phyloP scores from a whole-genome alignment of 2,329 filamentous ascomycete genomes.

The Talaromyces islandicus region DNA sequence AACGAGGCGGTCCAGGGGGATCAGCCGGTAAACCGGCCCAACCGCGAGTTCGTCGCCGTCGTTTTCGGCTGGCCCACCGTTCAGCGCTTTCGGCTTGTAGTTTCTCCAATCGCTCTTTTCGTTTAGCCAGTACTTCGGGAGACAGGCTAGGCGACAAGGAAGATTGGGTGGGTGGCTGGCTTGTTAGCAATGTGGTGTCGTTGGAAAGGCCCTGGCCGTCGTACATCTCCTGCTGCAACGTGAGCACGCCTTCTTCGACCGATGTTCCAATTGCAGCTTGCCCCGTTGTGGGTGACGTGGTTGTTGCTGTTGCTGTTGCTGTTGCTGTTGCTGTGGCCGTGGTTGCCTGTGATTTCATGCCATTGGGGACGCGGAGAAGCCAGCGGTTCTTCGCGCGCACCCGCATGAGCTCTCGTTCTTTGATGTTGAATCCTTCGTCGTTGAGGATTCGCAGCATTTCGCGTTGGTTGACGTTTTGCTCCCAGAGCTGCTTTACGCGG shows the following conservation, averaged over 20 bases:
- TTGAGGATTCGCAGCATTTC: conserved; percentile 68
- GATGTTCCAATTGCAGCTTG: conserved; percentile 1
- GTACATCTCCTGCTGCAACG: conserved; percentile 35
- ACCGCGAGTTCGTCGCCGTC: conserved; percentile 61
- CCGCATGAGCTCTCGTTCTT: conserved; percentile 63
- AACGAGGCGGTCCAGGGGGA: conserved; percentile 63
- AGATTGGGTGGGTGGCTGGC: conserved; percentile 15
- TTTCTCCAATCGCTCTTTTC: conserved; percentile 48
- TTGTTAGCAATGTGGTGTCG: conserved; percentile 19
- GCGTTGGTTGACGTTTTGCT: conserved; percentile 63
- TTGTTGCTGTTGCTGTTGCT: conserved; percentile 16
- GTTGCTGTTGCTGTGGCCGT: conserved; percentile 20
- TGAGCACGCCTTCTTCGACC: conserved; percentile 33
- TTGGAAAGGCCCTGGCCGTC: conserved; percentile 23
- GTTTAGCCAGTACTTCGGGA: conserved; percentile 46
- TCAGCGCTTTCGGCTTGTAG: conserved; percentile 57
- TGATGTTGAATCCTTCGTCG: conserved; percentile 68
- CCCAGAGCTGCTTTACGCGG: conserved; percentile 72
- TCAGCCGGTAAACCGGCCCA: conserved; percentile 64
- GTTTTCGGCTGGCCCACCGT: conserved; percentile 58
- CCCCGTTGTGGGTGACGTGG: conserved; percentile 5
- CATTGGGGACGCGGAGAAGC: conserved; percentile 58
- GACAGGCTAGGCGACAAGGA: conserved; percentile 30
- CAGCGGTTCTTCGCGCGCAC: conserved; percentile 64
- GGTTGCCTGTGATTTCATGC: conserved; percentile 45